Percentiles rank a stretch among this genome's conserved stretches.
Evolutionary conservation across 139 green algal species (phyloP).

Genomic region (Astrephomene gubernaculifera): DNA sequence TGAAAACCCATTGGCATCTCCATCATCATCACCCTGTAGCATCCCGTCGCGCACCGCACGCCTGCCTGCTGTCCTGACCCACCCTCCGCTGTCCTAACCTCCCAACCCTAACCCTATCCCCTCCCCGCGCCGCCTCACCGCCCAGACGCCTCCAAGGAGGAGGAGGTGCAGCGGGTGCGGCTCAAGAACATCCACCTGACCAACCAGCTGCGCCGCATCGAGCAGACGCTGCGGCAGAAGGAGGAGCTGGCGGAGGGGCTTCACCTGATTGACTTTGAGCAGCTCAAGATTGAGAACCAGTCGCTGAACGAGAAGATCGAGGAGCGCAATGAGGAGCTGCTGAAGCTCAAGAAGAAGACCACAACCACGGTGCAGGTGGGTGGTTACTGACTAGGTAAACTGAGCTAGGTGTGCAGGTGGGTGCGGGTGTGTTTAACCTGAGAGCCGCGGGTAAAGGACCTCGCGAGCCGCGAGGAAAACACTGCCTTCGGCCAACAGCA

Average conservation of each 20-base stretch:
- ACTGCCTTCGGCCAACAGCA: too few relatives aligned
- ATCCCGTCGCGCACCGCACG: too few relatives aligned
- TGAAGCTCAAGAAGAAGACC: conserved; percentile 89
- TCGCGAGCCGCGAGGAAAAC: too few relatives aligned
- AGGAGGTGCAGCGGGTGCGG: conserved; percentile 73
- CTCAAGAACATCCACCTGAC: conserved; percentile 78
- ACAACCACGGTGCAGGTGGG: conserved; percentile 82
- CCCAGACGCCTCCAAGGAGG: conserved; percentile 66
- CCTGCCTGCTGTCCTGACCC: too few relatives aligned
- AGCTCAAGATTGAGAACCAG: conserved; percentile 96
- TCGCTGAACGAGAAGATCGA: conserved; percentile 89
- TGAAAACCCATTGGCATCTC: too few relatives aligned
- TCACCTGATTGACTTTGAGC: conserved; percentile 95
- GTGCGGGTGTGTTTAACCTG: too few relatives aligned
- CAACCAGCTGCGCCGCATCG: conserved; percentile 65
- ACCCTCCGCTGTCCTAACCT: too few relatives aligned
- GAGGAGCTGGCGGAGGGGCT: conserved; percentile 85
- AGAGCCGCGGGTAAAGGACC: too few relatives aligned
- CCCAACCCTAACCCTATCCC: too few relatives aligned
- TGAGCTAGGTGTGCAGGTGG: too few relatives aligned
- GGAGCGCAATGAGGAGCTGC: conserved; percentile 89
- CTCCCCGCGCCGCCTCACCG: too few relatives aligned
- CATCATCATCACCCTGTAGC: too few relatives aligned
- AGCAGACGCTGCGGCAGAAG: conserved; percentile 61
- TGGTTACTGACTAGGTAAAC: neutral